Percentiles rank a stretch among this genome's conserved stretches.
These are phyloP conservation scores for Gossypium laxum DNA, from an alignment of 441 rosid species.

Conservation along the genomic window DNA sequence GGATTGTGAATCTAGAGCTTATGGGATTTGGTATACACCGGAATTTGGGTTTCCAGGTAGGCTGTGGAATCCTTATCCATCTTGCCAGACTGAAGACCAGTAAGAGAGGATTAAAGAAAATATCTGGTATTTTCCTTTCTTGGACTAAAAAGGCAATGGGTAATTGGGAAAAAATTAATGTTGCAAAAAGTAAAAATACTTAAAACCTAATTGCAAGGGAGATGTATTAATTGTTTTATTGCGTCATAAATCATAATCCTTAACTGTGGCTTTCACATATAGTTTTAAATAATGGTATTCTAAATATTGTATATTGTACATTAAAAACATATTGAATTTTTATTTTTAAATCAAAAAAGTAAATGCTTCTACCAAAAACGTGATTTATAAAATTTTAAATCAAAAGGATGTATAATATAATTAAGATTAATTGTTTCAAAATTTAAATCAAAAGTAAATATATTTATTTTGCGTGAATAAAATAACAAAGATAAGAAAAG, in stretches of 20 bases:
- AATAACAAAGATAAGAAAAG: too few relatives aligned
- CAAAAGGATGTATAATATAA: background rate
- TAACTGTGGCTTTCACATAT: background rate
- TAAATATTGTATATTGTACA: too few relatives aligned
- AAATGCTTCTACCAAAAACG: background rate
- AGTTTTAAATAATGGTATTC: background rate
- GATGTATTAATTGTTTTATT: too few relatives aligned
- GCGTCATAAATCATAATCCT: background rate
- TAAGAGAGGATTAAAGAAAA: background rate
- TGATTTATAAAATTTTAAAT: background rate
- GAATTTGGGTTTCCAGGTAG: constrained; percentile 5
- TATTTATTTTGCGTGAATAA: too few relatives aligned
- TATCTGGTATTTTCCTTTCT: background rate
- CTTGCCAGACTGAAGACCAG: background rate
- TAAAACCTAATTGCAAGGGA: too few relatives aligned
- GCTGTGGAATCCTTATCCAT: constrained; percentile 25
- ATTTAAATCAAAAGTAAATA: background rate
- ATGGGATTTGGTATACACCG: constrained; percentile 13
- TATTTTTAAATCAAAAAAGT: background rate
- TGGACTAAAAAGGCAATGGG: background rate
- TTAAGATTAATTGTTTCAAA: too few relatives aligned
- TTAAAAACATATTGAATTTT: too few relatives aligned
- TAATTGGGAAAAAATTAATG: background rate
- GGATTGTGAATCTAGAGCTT: constrained; percentile 25
- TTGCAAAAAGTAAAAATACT: background rate